Evolutionary conservation across 2,329 filamentous ascomycete species (phyloP).

Genomic region (Neonectria sp.): DNA sequence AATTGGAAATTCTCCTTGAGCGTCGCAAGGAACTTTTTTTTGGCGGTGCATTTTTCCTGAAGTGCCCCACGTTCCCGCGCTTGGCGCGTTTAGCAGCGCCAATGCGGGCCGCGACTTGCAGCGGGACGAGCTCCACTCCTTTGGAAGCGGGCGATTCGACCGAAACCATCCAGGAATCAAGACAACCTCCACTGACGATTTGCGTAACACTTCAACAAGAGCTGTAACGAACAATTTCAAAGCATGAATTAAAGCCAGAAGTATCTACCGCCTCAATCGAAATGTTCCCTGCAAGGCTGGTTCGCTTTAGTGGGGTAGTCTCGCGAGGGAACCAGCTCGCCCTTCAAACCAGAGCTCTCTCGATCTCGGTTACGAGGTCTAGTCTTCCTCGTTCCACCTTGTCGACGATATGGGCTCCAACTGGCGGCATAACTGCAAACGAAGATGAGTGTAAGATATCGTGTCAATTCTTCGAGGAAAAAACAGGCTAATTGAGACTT

Average conservation of each 20-base stretch:
- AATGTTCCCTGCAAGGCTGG: constrained; percentile 39
- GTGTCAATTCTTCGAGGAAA: too few species aligned
- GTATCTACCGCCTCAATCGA: neutral
- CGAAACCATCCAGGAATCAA: constrained; percentile 17
- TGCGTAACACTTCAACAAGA: neutral
- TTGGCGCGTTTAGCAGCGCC: constrained; percentile 39
- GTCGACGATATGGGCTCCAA: constrained; percentile 86
- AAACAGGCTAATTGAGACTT: constrained; percentile 37
- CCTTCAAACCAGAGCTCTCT: constrained; percentile 41
- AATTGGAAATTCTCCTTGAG: constrained; percentile 39
- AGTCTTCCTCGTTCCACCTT: constrained; percentile 58
- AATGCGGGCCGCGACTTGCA: constrained; percentile 17
- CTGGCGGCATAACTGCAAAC: constrained; percentile 74
- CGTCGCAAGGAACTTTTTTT: constrained; percentile 46
- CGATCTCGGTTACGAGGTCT: constrained; percentile 53
- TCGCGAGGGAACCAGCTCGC: constrained; percentile 22
- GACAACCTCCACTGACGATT: constrained; percentile 13
- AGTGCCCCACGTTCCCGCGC: constrained; percentile 37
- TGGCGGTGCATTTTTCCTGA: constrained; percentile 36
- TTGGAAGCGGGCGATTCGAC: constrained; percentile 22
- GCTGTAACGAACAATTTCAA: neutral
- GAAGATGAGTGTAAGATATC: constrained; percentile 66
- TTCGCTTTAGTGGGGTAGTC: constrained; percentile 28
- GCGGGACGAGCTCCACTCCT: constrained; percentile 22
- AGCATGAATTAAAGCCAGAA: constrained; percentile 9